phyloP scores from a whole-genome alignment of 805 yeast genomes.

The Starmerella gropengiesseri region DNA sequence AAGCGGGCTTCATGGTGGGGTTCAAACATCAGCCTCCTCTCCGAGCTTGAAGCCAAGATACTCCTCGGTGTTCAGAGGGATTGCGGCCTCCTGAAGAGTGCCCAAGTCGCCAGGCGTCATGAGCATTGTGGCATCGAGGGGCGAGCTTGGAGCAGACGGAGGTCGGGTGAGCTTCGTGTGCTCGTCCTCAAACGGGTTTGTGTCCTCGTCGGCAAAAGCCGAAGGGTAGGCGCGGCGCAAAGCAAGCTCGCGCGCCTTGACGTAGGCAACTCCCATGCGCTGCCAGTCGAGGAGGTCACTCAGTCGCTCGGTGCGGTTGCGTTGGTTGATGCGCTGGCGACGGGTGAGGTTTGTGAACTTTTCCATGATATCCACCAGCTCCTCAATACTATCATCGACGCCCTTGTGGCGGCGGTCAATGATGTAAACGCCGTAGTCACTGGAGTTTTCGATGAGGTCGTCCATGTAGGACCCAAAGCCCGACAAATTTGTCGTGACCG shows the following conservation, averaged over 20 bases:
- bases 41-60: conserved; percentile 41
- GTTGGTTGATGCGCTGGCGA: conserved; percentile 94
- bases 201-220: conserved; percentile 39
- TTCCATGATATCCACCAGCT: conserved; percentile 78
- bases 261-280: conserved; percentile 93
- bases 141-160: conserved; percentile 94
- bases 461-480: conserved; percentile 99
- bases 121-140: conserved; percentile 57
- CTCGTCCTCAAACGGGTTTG: conserved; percentile 28
- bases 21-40: conserved; percentile 26
- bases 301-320: conserved; percentile 91
- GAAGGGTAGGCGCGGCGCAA: conserved; percentile 90
- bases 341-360: conserved; percentile 80
- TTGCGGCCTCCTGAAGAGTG: conserved; percentile 82
- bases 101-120: conserved; percentile 99
- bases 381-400: conserved; percentile 87
- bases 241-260: conserved; percentile 86
- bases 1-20: not conserved
- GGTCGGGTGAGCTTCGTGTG: conserved; percentile 69
- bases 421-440: conserved; percentile 93
- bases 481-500: conserved; percentile 87
- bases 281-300: conserved; percentile 94
- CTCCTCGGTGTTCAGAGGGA: conserved; percentile 60
- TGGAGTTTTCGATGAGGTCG: conserved; percentile 84
- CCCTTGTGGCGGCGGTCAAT: conserved; percentile 89